Conservation (phyloP, 129 eudicot genomes). For the Calendula officinalis region DNA sequence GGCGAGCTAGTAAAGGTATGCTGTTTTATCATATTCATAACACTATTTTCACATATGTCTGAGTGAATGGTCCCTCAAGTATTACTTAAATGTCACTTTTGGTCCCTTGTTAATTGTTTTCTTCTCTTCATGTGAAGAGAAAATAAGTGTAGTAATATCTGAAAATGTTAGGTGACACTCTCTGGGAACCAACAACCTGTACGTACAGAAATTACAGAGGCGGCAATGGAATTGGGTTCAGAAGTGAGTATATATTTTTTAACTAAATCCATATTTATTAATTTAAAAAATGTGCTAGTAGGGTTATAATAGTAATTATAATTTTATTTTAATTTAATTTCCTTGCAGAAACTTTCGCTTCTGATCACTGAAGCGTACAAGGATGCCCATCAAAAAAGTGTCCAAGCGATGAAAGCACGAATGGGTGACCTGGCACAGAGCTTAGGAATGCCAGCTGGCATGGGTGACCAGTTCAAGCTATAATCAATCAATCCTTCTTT, state of each 20-base stretch:
- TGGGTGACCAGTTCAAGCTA: conserved; percentile 68
- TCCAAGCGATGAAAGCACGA: conserved; percentile 89
- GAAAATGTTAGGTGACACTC: conserved; percentile 62
- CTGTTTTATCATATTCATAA: not conserved
- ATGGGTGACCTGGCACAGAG: conserved; percentile 95
- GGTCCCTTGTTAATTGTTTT: too few relatives aligned
- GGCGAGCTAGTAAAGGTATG: conserved; percentile 85
- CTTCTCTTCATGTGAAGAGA: too few relatives aligned
- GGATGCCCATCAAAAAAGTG: conserved; percentile 91
- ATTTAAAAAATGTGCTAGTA: not conserved
- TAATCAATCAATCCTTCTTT: conserved; percentile 27
- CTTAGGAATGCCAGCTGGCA: conserved; percentile 89
- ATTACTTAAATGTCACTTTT: not conserved
- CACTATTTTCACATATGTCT: not conserved
- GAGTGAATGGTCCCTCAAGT: conserved; percentile 11
- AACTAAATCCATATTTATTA: too few relatives aligned
- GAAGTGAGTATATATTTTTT: conserved; percentile 51
- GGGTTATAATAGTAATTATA: not conserved
- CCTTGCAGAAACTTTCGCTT: conserved; percentile 71
- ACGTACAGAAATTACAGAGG: conserved; percentile 90
- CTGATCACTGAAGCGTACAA: conserved; percentile 81
- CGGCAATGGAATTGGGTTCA: conserved; percentile 91
- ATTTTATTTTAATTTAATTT: not conserved
- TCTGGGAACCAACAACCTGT: conserved; percentile 94
- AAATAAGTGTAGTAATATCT: conserved; percentile 19